phyloP scores from a whole-genome alignment of 768 basidiomycete genomes.

The Pleurotus tuber-regium region DNA sequence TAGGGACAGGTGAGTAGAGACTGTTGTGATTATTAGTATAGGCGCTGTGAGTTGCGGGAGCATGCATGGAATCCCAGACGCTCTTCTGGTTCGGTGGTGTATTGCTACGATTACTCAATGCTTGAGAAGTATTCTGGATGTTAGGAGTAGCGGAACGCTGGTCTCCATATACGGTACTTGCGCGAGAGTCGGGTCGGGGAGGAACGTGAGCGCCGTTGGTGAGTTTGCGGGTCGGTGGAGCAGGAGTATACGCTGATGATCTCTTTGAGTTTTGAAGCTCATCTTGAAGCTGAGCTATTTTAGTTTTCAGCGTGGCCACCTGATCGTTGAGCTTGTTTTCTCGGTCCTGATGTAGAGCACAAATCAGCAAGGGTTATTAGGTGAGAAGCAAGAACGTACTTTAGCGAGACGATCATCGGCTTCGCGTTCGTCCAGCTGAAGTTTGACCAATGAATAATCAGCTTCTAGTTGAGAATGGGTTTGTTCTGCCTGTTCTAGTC shows the following conservation, averaged over 20 bases:
- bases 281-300: slow-evolving; percentile 52
- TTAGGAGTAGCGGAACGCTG: slow-evolving; percentile 53
- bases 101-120: slow-evolving; percentile 35
- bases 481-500: slow-evolving; percentile 68
- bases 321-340: slow-evolving; percentile 70
- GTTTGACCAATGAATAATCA: slow-evolving; percentile 62
- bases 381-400: slow-evolving; percentile 37
- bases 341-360: slow-evolving; percentile 61
- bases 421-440: slow-evolving; percentile 76
- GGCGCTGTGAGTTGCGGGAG: slow-evolving; percentile 32
- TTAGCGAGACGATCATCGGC: slow-evolving; percentile 64
- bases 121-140: slow-evolving; percentile 31
- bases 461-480: slow-evolving; percentile 63
- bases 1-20: slow-evolving; percentile 29
- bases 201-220: slow-evolving; percentile 45
- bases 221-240: slow-evolving; percentile 34
- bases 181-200: slow-evolving; percentile 72
- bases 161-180: slow-evolving; percentile 57
- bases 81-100: slow-evolving; percentile 52
- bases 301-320: slow-evolving; percentile 57
- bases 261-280: slow-evolving; percentile 54
- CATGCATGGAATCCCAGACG: slow-evolving; percentile 73
- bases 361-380: slow-evolving; percentile 9
- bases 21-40: slow-evolving; percentile 12
- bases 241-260: slow-evolving; percentile 23